A percentile compares a stretch with the other conserved stretches of the same genome.
Evolutionary conservation across 345 rosid species (phyloP).

Genomic region (Brassica rapa): DNA sequence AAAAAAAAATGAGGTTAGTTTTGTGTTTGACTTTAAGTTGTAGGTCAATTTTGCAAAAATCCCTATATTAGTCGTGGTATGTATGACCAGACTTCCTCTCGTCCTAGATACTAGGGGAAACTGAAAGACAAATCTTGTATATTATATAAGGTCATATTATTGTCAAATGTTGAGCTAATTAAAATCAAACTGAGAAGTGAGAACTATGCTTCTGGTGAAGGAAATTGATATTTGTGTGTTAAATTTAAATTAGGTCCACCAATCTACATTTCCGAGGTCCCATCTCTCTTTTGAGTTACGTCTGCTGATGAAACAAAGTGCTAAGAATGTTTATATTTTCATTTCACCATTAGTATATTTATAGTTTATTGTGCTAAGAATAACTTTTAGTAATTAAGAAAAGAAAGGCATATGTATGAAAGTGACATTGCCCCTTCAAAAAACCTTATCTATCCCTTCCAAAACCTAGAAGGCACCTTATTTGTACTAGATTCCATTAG

Average conservation of each 20-base stretch:
- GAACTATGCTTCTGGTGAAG: not conserved
- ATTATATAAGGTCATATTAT: not conserved
- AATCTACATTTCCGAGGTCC: not conserved
- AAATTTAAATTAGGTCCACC: not conserved
- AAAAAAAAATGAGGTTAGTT: too few species aligned
- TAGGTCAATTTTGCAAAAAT: too few species aligned
- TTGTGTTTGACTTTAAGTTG: too few species aligned
- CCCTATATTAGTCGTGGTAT: not conserved
- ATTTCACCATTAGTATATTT: not conserved
- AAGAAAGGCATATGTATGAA: constrained; percentile 28
- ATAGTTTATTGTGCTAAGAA: constrained; percentile 25
- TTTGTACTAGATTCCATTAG: constrained; percentile 21
- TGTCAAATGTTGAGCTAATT: not conserved
- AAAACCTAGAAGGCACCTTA: constrained; percentile 41
- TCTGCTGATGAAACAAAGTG: constrained; percentile 30
- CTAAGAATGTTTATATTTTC: not conserved
- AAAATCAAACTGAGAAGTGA: not conserved
- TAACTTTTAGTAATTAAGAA: constrained; percentile 34
- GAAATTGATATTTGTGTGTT: not conserved
- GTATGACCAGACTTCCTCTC: not conserved
- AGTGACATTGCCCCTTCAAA: constrained; percentile 40
- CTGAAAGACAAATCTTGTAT: not conserved
- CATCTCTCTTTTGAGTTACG: constrained; percentile 16
- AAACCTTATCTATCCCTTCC: constrained; percentile 41
- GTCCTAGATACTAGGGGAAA: constrained; percentile 11